Evolutionary conservation across 768 basidiomycete species (phyloP).

Genomic region (Podaxis sp.): DNA sequence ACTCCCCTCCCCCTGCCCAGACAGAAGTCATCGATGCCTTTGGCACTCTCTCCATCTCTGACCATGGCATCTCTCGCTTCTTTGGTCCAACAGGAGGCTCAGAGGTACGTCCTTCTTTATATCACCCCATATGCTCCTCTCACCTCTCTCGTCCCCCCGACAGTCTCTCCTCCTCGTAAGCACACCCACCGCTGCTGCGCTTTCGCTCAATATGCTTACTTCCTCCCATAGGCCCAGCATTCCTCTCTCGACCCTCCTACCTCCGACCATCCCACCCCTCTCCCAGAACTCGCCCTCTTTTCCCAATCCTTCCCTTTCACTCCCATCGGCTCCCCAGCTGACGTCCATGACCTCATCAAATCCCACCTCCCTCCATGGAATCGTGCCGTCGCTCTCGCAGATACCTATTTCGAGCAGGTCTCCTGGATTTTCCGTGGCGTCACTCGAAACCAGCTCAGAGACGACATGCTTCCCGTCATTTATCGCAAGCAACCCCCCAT

Average conservation of each 20-base stretch:
- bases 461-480: conserved; percentile 61
- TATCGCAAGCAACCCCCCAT: conserved; percentile 51
- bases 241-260: conserved; percentile 22
- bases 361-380: conserved; percentile 53
- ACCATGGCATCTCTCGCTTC: conserved; percentile 59
- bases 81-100: conserved; percentile 68
- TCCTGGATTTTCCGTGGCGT: conserved; percentile 65
- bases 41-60: conserved; percentile 58
- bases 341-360: conserved; percentile 49
- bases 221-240: conserved; percentile 25
- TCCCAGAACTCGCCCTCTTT: conserved; percentile 42
- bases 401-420: conserved; percentile 62
- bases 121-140: background rate
- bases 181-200: conserved; percentile 16
- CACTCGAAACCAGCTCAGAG: conserved; percentile 58
- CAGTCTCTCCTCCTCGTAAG: conserved; percentile 28
- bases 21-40: conserved; percentile 52
- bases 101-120: conserved; percentile 45
- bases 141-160: background rate
- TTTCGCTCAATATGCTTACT: conserved; percentile 11
- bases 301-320: conserved; percentile 65
- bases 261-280: conserved; percentile 23
- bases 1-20: conserved; percentile 10
- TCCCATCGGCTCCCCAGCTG: conserved; percentile 46
- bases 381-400: conserved; percentile 52